Conservation (phyloP, 169 alveolate species). For the Cryptosporidium meleagridis region DNA sequence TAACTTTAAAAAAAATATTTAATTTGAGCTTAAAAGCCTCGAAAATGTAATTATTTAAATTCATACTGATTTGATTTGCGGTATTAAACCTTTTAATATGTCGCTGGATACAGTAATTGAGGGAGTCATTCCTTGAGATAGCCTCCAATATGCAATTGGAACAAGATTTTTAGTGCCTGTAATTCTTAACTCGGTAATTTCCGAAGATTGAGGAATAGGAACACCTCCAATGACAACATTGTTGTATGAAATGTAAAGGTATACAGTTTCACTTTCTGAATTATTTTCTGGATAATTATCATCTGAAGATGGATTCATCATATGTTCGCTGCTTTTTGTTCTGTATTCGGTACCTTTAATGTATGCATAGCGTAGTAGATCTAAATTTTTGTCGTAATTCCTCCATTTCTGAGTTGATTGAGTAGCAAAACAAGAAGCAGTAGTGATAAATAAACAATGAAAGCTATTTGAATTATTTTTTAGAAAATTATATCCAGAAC, state of each 20-base stretch:
- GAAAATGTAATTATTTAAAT: not conserved
- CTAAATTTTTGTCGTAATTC: not conserved
- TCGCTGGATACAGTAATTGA: constrained; percentile 4
- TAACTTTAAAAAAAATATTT: not conserved
- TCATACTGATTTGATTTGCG: constrained; percentile 31
- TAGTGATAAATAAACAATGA: constrained; percentile 7
- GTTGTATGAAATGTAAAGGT: constrained; percentile 11
- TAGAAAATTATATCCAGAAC: constrained; percentile 15
- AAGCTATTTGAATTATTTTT: constrained; percentile 24
- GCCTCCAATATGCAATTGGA: constrained; percentile 31
- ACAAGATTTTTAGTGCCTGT: not conserved
- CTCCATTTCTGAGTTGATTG: constrained; percentile 24
- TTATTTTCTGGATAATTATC: not conserved
- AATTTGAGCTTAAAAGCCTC: not conserved
- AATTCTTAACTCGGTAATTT: constrained; percentile 9
- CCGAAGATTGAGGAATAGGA: not conserved
- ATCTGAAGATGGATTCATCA: not conserved
- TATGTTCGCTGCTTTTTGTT: constrained; percentile 16
- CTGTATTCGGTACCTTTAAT: constrained; percentile 26
- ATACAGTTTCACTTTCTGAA: not conserved
- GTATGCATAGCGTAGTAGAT: constrained; percentile 27
- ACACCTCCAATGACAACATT: constrained; percentile 28
- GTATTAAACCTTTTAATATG: constrained; percentile 14
- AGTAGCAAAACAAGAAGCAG: not conserved
- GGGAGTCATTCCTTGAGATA: constrained; percentile 24